A percentile compares a stretch with the other conserved stretches of the same genome.
Conservation (phyloP, 768 basidiomycete species). For the Tephrocybe sp. region DNA sequence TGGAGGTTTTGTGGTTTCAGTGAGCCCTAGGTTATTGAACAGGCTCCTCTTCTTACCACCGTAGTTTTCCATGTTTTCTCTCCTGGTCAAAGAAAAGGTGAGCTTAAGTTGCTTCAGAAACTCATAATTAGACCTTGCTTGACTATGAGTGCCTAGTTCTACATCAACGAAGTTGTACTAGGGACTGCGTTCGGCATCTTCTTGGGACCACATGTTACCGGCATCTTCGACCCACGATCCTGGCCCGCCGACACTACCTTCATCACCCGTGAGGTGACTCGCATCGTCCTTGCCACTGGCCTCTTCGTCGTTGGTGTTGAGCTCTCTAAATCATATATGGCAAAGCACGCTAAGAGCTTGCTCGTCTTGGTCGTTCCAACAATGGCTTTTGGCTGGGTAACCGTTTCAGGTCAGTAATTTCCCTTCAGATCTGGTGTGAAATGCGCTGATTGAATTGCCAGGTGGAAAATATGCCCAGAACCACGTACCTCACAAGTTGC, state of each 20-base stretch:
- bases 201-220: slow-evolving; percentile 70
- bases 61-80: slow-evolving; percentile 81
- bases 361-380: slow-evolving; percentile 72
- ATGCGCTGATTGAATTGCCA: no score
- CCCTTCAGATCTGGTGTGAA: neutral
- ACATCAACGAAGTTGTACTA: slow-evolving; percentile 90
- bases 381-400: slow-evolving; percentile 82
- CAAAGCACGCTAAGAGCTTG: slow-evolving; percentile 70
- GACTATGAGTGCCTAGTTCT: slow-evolving; percentile 46
- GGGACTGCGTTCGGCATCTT: slow-evolving; percentile 69
- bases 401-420: slow-evolving; percentile 54
- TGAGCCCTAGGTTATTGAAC: slow-evolving; percentile 1
- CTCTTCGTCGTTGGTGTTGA: slow-evolving; percentile 96
- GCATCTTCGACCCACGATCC: slow-evolving; percentile 69
- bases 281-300: slow-evolving; percentile 75
- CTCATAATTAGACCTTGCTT: neutral
- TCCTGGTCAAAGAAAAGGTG: slow-evolving; percentile 80
- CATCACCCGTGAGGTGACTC: slow-evolving; percentile 57
- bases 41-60: neutral
- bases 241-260: slow-evolving; percentile 47
- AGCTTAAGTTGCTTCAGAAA: slow-evolving; percentile 5
- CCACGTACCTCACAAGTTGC: slow-evolving; percentile 71
- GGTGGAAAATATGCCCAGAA: slow-evolving; percentile 68
- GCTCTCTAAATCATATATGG: slow-evolving; percentile 82
- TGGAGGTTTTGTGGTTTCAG: slow-evolving; percentile 41